Evolutionary conservation across 257 asterid species (phyloP).

Genomic region (Fraxinus americana): DNA sequence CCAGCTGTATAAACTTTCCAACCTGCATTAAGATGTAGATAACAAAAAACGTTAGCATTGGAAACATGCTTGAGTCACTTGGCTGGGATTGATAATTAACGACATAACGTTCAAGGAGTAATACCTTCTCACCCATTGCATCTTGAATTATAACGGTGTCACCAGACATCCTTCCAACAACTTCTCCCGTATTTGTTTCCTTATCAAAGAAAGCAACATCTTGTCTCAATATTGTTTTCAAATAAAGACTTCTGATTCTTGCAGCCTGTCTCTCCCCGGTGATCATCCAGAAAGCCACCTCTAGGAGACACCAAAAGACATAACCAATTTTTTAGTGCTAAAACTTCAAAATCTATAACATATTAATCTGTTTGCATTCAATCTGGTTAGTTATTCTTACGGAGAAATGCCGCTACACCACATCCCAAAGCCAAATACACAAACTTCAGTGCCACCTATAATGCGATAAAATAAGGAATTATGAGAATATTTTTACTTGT

Average conservation of each 20-base stretch:
- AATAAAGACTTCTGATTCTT: conserved; percentile 55
- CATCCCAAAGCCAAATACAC: conserved; percentile 61
- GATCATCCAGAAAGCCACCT: conserved; percentile 76
- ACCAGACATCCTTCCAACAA: conserved; percentile 64
- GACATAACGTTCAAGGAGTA: not conserved
- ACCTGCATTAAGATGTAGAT: conserved; percentile 38
- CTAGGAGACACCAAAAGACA: conserved; percentile 31
- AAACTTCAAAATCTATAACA: not conserved
- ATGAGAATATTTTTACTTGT: not conserved
- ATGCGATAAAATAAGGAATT: not conserved
- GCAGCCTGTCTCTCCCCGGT: conserved; percentile 92
- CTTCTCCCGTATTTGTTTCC: conserved; percentile 76
- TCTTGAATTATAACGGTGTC: conserved; percentile 78
- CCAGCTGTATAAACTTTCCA: conserved; percentile 61
- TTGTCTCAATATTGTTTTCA: conserved; percentile 65
- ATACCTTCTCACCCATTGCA: conserved; percentile 84
- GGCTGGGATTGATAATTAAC: not conserved
- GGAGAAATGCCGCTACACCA: conserved; percentile 65
- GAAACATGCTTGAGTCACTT: not conserved
- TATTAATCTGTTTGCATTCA: too few relatives aligned
- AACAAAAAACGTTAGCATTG: not conserved
- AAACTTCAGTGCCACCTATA: conserved; percentile 55
- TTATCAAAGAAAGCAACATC: conserved; percentile 81
- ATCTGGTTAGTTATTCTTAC: conserved; percentile 37
- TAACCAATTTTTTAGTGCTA: not conserved